Percentiles rank a stretch among this genome's conserved stretches.
phyloP scores from a whole-genome alignment of 164 flowering plant species.

The Vitis vinifera region ASM3070453v1 NC_081812.1:14150001-14150500 shows the following conservation, averaged over 20 bases:
- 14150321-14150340: conserved; percentile 68
- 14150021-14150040: not conserved
- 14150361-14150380: conserved; percentile 39
- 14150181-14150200: conserved; percentile 33
- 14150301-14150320: conserved; percentile 34
- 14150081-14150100: conserved; percentile 57
- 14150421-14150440: conserved; percentile 17
- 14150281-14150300: not conserved
- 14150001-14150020: too few species aligned
- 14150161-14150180: conserved; percentile 51
- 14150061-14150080: conserved; percentile 34
- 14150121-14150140: conserved; percentile 55
- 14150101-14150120: conserved; percentile 59
- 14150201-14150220: conserved; percentile 50
- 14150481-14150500: too few species aligned
- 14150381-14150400: conserved; percentile 39
- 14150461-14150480: too few species aligned
- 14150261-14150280: not conserved
- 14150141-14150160: conserved; percentile 59
- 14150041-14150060: not conserved
- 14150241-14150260: not conserved
- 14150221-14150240: too few species aligned
- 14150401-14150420: conserved; percentile 52
- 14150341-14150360: conserved; percentile 56
- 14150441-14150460: not conserved